Conservation (phyloP, 2,329 filamentous ascomycete species). For the Trichoderma afroharzianum region DNA sequence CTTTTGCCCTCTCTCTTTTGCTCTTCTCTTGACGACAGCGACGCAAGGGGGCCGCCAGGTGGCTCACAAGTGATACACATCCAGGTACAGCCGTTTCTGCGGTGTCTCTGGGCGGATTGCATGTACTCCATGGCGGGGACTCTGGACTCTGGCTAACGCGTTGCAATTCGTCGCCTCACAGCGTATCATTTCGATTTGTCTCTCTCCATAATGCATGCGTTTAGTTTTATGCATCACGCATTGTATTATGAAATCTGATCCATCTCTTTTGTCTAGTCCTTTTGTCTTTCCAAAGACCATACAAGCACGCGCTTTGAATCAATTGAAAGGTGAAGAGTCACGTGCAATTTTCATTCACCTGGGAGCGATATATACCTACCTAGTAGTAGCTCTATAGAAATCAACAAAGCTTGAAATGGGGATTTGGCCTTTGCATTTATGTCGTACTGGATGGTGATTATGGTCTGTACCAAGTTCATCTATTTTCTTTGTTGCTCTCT, state of each 20-base stretch:
- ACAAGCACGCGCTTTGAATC: background rate
- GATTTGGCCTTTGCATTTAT: background rate
- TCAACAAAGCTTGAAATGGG: background rate
- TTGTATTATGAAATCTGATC: background rate
- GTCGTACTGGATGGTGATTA: background rate
- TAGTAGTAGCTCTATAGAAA: background rate
- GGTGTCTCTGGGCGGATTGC: background rate
- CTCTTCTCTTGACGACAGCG: background rate
- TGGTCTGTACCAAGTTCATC: fast-evolving
- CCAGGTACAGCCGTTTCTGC: background rate
- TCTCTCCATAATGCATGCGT: background rate
- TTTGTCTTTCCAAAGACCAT: background rate
- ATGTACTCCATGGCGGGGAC: background rate
- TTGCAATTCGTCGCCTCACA: background rate
- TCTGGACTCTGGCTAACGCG: background rate
- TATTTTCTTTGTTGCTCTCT: background rate
- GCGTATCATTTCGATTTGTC: background rate
- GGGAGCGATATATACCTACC: background rate
- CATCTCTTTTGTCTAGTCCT: background rate
- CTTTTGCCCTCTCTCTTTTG: background rate
- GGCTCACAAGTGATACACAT: background rate
- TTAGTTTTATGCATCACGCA: background rate
- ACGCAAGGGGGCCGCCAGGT: conserved; percentile 9
- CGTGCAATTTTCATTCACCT: background rate
- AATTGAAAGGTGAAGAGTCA: background rate